These are phyloP conservation scores for Macrolepiota fuliginosa DNA, from an alignment of 768 basidiomycete genomes.

Conservation along the genomic window DNA sequence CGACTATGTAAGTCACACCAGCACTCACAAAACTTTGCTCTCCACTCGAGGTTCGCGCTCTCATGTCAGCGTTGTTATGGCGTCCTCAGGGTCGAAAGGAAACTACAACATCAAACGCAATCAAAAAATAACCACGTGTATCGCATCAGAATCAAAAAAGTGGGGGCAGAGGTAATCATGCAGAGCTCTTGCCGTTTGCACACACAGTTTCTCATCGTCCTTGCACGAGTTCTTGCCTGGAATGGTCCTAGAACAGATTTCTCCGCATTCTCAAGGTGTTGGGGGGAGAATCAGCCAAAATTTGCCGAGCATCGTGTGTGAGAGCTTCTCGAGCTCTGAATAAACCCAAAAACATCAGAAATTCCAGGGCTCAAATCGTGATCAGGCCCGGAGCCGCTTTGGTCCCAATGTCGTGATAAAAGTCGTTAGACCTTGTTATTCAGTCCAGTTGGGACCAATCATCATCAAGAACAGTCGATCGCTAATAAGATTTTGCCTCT, in stretches of 20 bases:
- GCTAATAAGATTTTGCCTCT: slow-evolving; percentile 12
- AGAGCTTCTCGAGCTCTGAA: slow-evolving; percentile 5
- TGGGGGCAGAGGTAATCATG: not conserved
- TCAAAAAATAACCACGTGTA: slow-evolving; percentile 11
- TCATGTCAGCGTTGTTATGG: slow-evolving; percentile 12
- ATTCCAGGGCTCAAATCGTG: slow-evolving; percentile 4
- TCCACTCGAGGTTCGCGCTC: not conserved
- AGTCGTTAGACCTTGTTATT: not conserved
- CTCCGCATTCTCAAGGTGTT: not conserved
- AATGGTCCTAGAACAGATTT: not conserved
- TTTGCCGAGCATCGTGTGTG: not conserved
- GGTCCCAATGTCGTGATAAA: slow-evolving; percentile 5
- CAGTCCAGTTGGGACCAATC: slow-evolving; percentile 1
- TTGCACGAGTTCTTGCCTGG: not conserved
- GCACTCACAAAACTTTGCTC: not conserved
- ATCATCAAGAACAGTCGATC: slow-evolving; percentile 1
- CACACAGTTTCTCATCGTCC: not conserved
- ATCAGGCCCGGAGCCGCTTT: not conserved
- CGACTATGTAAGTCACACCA: not conserved
- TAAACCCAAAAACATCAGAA: slow-evolving; percentile 7
- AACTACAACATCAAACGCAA: not conserved
- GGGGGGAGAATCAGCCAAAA: not conserved
- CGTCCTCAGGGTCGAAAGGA: slow-evolving; percentile 1
- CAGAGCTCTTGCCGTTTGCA: not conserved
- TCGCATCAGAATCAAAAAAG: slow-evolving; percentile 2